Base-by-base conservation (phyloP, 805 yeast genomes). In the Metschnikowia proteae region DNA sequence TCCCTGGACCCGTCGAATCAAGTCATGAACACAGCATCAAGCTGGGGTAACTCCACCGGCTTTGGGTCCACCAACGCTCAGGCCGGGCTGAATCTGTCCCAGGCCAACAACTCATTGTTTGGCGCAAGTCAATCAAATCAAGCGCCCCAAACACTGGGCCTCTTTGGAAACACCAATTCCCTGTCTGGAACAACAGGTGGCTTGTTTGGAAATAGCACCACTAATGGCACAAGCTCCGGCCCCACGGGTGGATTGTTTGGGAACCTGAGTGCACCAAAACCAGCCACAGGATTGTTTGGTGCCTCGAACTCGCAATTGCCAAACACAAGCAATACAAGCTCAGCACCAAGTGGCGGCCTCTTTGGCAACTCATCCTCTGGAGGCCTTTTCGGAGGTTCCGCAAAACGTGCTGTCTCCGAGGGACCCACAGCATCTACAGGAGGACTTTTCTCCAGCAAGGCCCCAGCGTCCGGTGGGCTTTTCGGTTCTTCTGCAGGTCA, bases 401-500 rank as follows among this genome's bases (percentile, higher is more conserved):
- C 31, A 22, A 42, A 33, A 27, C 45, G 45, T 9, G 48, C 42
- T 31, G 39, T 13, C 13, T 48, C 41, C 36, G 46, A 30, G 46
- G 51, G 35, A 36, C 43, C 38, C 38, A 32, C 42, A 9, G 35
- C 36, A 8, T 30, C 41, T 5, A 33, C 38, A 6, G 33, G 33
- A 11, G 33, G 33, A 31, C 13, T 31, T 31, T 31, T 31, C 13
- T 11, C 33, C 28, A 26, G 29, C n/a, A 29, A 31, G 11, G 13
- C 32, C 4, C 38, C 43, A 10, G 17, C 28, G 3, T 27, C 38
- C 8, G 45, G 43, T 22, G 10, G 75, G 66, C n/a, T 67, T 61
- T 38, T 66, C 62, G 17, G 66, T 55, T 25, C 55, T 56, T 2
- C 56, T 58, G 28, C 37, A 10, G 6, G 38, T 7, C 43, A 23